Conservation (phyloP, 768 basidiomycete genomes). For the Kwoniella newhampshirensis region DNA sequence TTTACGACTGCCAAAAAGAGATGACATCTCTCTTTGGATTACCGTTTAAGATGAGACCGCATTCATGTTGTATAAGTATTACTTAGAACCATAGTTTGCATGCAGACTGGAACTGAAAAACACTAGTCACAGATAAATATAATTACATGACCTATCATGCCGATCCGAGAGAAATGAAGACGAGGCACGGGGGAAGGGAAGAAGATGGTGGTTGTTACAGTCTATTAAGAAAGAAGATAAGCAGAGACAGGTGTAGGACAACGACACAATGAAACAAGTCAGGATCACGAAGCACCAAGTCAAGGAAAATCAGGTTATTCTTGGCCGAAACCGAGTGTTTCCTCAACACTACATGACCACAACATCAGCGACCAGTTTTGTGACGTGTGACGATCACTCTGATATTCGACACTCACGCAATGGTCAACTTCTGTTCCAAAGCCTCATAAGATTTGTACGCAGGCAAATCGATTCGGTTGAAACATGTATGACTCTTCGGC, state of each 20-base stretch:
- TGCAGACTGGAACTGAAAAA: no score
- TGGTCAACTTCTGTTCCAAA: constrained; percentile 88
- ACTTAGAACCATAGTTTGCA: not conserved
- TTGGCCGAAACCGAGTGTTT: constrained; percentile 92
- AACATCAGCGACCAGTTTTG: constrained; percentile 18
- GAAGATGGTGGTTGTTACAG: no score
- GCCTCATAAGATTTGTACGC: constrained; percentile 94
- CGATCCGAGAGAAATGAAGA: no score
- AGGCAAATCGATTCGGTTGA: constrained; percentile 85
- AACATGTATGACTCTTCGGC: constrained; percentile 97
- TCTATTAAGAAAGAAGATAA: no score
- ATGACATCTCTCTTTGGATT: constrained; percentile 4
- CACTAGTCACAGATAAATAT: no score
- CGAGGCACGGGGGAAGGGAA: no score
- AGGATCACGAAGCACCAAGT: not conserved
- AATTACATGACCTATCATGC: no score
- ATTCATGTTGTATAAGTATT: not conserved
- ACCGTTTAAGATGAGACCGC: no score
- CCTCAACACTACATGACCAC: constrained; percentile 58
- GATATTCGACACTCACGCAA: constrained; percentile 57
- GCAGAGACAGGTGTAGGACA: not conserved
- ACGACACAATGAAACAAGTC: not conserved
- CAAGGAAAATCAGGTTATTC: constrained; percentile 59
- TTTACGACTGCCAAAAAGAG: constrained; percentile 61
- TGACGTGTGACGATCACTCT: not conserved